Conservation (phyloP, 2,329 filamentous ascomycete genomes). For the Metarhizium brunneum region DNA sequence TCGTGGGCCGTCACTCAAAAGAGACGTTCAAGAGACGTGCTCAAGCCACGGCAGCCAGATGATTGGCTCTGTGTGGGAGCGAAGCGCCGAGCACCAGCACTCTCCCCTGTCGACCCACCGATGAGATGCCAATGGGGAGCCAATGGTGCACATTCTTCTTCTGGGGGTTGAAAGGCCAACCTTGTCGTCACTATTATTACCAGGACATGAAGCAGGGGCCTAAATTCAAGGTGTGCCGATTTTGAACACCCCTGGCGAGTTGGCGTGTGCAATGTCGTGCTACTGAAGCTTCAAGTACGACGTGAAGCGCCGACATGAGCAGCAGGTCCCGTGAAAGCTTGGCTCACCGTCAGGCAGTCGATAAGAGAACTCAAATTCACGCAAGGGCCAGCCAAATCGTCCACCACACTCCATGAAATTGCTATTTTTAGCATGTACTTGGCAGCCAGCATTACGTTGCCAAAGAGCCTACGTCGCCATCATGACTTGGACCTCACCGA, state of each 20-base stretch:
- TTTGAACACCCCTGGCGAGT: background rate
- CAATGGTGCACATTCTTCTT: background rate
- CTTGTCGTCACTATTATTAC: background rate
- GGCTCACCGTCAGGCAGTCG: background rate
- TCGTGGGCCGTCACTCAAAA: conserved; percentile 1
- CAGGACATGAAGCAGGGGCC: background rate
- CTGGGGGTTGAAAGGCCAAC: background rate
- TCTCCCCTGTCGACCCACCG: conserved; percentile 15
- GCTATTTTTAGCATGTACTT: background rate
- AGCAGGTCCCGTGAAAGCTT: background rate
- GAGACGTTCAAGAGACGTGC: conserved; percentile 2
- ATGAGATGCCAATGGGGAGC: conserved; percentile 10
- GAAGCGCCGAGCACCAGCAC: conserved; percentile 20
- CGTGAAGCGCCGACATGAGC: background rate
- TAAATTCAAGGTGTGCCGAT: background rate
- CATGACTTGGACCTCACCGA: too few relatives aligned
- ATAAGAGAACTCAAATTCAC: too few relatives aligned
- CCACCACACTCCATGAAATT: background rate
- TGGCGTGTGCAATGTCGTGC: background rate
- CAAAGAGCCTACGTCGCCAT: too few relatives aligned
- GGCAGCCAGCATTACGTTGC: too few relatives aligned
- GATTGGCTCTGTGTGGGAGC: conserved; percentile 18
- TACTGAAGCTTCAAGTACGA: background rate
- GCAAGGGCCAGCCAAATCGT: too few relatives aligned
- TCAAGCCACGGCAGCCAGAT: conserved; percentile 4